Base-by-base conservation (phyloP, 306 rosid genomes). In the Acmispon strigosus region DNA sequence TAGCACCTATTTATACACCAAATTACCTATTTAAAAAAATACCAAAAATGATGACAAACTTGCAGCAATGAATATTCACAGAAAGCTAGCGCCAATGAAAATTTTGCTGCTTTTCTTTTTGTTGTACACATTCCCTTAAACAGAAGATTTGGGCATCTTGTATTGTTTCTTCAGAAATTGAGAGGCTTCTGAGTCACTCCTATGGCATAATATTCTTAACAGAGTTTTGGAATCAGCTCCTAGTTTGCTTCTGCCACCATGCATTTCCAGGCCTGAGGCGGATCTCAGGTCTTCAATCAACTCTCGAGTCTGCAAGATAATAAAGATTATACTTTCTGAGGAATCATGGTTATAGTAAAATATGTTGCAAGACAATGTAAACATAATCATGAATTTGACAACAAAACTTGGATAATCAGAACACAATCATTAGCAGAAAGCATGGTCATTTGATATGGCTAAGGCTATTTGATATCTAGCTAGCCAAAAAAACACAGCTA, bases 161-260 rank as follows among this genome's bases (percentile, higher is more conserved):
- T 69, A 94, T 82, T 94, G 98, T 82, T 91, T 94, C 91, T 90
- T 94, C 43, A 94, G 85, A 77, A 94, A 94, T 32, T 84, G 96
- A 41, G 97, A 89, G 59, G 98, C 98, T 68, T 89, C 98, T 34
- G 96, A 77, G 71, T 91, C 97, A 72, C 82, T 77, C 71, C 98
- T 84, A 56, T 94, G 98, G 75, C 97, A 91, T 27, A 94, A 74
- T 79, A 90, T 80, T 87, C 97, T 87, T 73, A 94, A 44, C 15
- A 90, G 75, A 7, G 98, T 94, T 80, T 91, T 87, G 11, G 92
- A 80, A 83, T 94, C 96, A 73, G 95, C 83, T 76, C 97, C 98
- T n/a, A 91, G 84, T 82, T 74, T 94, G 82, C 96, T 81, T 89
- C 82, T 82, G 43, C 89, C 78, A 45, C 90, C 90, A 76, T 82